Evolutionary conservation across 306 rosid species (phyloP).

Genomic region (Nissolia schottii): DNA sequence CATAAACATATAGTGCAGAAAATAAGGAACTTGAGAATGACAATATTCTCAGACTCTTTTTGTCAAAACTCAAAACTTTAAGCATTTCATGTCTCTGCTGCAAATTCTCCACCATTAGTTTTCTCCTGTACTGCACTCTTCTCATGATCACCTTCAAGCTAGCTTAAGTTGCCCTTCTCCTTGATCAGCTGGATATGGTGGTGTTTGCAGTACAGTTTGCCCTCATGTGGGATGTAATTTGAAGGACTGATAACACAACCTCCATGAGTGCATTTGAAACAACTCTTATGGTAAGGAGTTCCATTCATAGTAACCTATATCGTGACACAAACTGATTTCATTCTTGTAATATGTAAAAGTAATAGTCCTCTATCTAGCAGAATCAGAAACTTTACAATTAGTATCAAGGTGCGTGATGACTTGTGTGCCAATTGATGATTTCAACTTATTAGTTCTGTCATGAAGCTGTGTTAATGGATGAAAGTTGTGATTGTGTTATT

Average conservation of each 20-base stretch:
- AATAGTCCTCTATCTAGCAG: no score
- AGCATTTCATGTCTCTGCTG: conserved; percentile 46
- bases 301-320: conserved; percentile 87
- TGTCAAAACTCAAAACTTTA: conserved; percentile 7
- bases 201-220: conserved; percentile 93
- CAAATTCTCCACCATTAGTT: conserved; percentile 44
- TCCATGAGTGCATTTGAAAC: conserved; percentile 97
- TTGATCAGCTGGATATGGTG: conserved; percentile 91
- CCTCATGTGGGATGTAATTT: conserved; percentile 95
- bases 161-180: conserved; percentile 96
- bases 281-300: conserved; percentile 90
- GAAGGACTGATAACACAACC: conserved; percentile 98
- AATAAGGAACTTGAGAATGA: conserved; percentile 5
- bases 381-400: background rate
- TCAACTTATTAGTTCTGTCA: no score
- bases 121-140: conserved; percentile 35
- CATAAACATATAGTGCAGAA: conserved; percentile 30
- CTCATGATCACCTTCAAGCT: conserved; percentile 86
- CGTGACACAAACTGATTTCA: conserved; percentile 1
- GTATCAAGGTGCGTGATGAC: no score
- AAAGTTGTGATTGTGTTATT: background rate
- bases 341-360: no score
- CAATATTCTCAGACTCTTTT: background rate
- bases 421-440: no score
- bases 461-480: no score